A percentile compares a stretch with the other conserved stretches of the same genome.
Conservation (phyloP, 495 filamentous ascomycete genomes). For the Talaromyces proteolyticus region DNA sequence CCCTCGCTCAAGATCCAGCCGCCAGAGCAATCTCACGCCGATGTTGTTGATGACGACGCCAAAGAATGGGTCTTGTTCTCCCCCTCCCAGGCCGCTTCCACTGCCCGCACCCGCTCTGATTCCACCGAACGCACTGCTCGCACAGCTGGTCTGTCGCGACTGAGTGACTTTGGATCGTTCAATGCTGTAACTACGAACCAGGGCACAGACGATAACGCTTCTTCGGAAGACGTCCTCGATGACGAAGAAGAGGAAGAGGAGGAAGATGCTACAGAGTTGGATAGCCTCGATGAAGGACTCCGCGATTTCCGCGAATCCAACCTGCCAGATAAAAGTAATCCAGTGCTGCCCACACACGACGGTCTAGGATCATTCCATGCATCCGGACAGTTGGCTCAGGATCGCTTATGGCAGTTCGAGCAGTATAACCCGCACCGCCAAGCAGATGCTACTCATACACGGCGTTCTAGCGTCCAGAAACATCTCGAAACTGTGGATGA, state of each 20-base stretch:
- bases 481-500: slow-evolving; percentile 56
- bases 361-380: slow-evolving; percentile 78
- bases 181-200: slow-evolving; percentile 46
- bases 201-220: slow-evolving; percentile 13
- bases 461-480: slow-evolving; percentile 56
- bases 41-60: slow-evolving; percentile 51
- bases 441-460: slow-evolving; percentile 26
- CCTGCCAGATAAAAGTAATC: slow-evolving; percentile 45
- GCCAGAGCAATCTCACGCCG: slow-evolving; percentile 13
- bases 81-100: slow-evolving; percentile 56
- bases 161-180: slow-evolving; percentile 84
- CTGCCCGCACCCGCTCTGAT: slow-evolving; percentile 60
- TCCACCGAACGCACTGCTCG: slow-evolving; percentile 65
- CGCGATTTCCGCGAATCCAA: slow-evolving; percentile 73
- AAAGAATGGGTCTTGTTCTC: slow-evolving; percentile 98
- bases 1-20: slow-evolving; percentile 34
- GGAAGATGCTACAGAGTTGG: slow-evolving; percentile 64
- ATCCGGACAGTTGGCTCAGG: slow-evolving; percentile 53
- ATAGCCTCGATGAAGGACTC: slow-evolving; percentile 86
- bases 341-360: slow-evolving; percentile 83
- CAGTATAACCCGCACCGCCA: slow-evolving; percentile 65
- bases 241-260: slow-evolving; percentile 61
- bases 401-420: slow-evolving; percentile 82
- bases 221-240: slow-evolving; percentile 37
- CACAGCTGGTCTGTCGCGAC: slow-evolving; percentile 67